Evolutionary conservation across 2,329 filamentous ascomycete genomes (phyloP).

Genomic region (Endothia cerciana): DNA sequence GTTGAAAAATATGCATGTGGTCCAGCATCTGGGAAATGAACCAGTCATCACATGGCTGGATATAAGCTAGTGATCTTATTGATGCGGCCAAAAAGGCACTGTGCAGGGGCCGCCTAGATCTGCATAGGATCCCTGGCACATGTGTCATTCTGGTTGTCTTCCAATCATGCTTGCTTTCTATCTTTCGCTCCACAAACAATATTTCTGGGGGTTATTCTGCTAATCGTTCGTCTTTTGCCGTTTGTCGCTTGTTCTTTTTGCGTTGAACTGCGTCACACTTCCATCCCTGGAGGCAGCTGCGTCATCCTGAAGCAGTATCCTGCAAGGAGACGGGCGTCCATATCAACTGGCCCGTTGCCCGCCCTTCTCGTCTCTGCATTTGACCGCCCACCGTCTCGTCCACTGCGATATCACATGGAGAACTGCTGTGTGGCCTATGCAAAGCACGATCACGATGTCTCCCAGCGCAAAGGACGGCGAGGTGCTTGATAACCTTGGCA

Average conservation of each 20-base stretch:
- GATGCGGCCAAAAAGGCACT: neutral
- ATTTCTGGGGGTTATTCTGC: neutral
- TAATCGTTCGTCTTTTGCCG: neutral
- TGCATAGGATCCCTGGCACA: neutral
- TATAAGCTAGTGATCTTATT: neutral
- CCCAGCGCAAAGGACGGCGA: slow-evolving; percentile 24
- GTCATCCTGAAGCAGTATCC: neutral
- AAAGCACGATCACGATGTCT: slow-evolving; percentile 12
- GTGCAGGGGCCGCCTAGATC: neutral
- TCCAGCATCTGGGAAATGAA: neutral
- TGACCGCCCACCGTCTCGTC: neutral
- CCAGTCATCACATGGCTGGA: neutral
- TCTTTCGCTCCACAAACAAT: neutral
- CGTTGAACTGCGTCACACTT: neutral
- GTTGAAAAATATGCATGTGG: neutral
- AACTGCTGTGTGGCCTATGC: neutral
- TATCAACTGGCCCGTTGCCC: neutral
- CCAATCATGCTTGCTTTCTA: neutral
- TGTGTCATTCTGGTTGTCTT: neutral
- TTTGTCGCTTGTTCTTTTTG: neutral
- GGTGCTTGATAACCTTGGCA: slow-evolving; percentile 7
- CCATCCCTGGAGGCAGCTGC: neutral
- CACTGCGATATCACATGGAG: neutral
- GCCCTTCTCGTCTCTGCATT: neutral
- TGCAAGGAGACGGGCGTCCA: neutral